These are phyloP conservation scores for Aspergillus spinulosporus DNA, from an alignment of 2,329 filamentous ascomycete species.

Conservation along the genomic window DNA sequence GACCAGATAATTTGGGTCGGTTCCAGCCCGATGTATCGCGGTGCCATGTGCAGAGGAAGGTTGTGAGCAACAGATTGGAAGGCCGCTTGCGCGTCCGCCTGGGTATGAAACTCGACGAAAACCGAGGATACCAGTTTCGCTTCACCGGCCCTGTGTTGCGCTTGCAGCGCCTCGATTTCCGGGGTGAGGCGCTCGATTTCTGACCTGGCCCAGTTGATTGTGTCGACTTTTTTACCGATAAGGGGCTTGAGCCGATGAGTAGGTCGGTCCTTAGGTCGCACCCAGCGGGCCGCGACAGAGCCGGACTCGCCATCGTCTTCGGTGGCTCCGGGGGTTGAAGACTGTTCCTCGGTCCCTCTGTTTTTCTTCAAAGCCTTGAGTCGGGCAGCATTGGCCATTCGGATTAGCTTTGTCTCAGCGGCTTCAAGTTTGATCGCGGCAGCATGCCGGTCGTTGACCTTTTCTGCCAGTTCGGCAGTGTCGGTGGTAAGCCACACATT, in stretches of 20 bases:
- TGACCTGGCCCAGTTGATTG: constrained; percentile 82
- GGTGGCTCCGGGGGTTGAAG: constrained; percentile 42
- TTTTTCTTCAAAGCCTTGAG: constrained; percentile 66
- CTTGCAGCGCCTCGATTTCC: constrained; percentile 68
- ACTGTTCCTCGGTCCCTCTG: constrained; percentile 40
- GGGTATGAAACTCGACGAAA: constrained; percentile 85
- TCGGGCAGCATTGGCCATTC: constrained; percentile 70
- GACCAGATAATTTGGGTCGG: constrained; percentile 84
- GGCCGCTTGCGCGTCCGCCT: constrained; percentile 81
- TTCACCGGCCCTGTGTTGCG: constrained; percentile 64
- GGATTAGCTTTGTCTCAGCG: constrained; percentile 83
- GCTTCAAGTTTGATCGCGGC: constrained; percentile 78
- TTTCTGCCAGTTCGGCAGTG: constrained; percentile 72
- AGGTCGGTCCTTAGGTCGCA: constrained; percentile 71
- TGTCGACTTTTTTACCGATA: constrained; percentile 87
- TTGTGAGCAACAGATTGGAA: constrained; percentile 87
- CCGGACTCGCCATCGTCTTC: constrained; percentile 67
- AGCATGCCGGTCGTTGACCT: constrained; percentile 79
- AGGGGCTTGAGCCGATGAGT: constrained; percentile 71
- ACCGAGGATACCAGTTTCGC: constrained; percentile 70
- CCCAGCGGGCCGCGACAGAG: constrained; percentile 70
- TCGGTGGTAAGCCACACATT: constrained; percentile 82
- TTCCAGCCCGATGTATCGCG: constrained; percentile 77
- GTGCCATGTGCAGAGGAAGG: constrained; percentile 80
- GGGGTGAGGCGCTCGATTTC: constrained; percentile 76